Conservation (phyloP, 495 filamentous ascomycete genomes). For the Aspergillus kassunensis region DNA sequence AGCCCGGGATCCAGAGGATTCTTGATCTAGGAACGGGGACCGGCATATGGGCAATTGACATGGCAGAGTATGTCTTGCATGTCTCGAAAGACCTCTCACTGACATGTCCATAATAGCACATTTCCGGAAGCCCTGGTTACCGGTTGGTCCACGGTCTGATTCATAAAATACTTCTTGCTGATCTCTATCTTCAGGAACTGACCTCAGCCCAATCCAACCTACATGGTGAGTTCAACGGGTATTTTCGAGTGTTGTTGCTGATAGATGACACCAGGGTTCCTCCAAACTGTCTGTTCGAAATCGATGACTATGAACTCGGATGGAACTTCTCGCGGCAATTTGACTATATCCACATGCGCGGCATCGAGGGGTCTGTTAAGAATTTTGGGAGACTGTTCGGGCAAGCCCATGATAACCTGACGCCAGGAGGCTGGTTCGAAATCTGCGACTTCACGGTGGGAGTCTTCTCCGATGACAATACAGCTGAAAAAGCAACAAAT, state of each 20-base stretch:
- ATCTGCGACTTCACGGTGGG: constrained; percentile 34
- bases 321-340: constrained; percentile 28
- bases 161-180: neutral
- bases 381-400: constrained; percentile 27
- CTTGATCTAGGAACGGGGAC: constrained; percentile 47
- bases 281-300: constrained; percentile 24
- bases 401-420: constrained; percentile 26
- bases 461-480: constrained; percentile 31
- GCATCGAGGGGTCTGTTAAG: constrained; percentile 28
- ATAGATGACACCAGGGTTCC: constrained; percentile 22
- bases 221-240: constrained; percentile 41
- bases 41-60: constrained; percentile 51
- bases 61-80: constrained; percentile 36
- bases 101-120: neutral
- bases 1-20: constrained; percentile 33
- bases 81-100: neutral
- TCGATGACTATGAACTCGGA: constrained; percentile 29
- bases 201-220: constrained; percentile 51
- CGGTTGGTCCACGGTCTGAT: constrained; percentile 6
- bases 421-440: constrained; percentile 40
- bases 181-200: constrained; percentile 26
- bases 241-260: neutral
- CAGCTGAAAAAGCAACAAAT: constrained; percentile 25
- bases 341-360: constrained; percentile 33
- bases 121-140: constrained; percentile 16